Evolutionary conservation across 1,284 basidiomycete genomes (phyloP).

Genomic region (Cutaneotrichosporon sp.): DNA sequence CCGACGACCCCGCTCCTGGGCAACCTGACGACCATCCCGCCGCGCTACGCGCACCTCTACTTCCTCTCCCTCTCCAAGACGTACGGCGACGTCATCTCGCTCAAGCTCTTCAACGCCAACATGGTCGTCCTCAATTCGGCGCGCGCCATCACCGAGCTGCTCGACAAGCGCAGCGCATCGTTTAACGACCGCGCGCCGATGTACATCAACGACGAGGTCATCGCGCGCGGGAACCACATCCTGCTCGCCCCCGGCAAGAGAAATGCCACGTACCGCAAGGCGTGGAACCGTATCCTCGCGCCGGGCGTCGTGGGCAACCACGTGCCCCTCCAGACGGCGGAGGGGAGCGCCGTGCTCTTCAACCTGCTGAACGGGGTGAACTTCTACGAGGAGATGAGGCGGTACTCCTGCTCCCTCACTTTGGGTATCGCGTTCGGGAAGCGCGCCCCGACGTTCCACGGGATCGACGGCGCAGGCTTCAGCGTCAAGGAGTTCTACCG

Average conservation of each 20-base stretch:
- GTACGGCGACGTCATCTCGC: constrained; percentile 14
- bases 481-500: constrained; percentile 19
- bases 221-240: constrained; percentile 14
- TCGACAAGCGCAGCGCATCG: constrained; percentile 12
- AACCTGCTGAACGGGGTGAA: constrained; percentile 12
- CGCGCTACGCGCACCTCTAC: constrained; percentile 18
- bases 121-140: constrained; percentile 18
- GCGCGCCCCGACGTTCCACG: constrained; percentile 15
- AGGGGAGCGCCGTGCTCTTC: constrained; percentile 14
- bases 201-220: constrained; percentile 16
- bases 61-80: constrained; percentile 6
- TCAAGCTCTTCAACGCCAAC: constrained; percentile 17
- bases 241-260: constrained; percentile 13
- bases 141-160: constrained; percentile 7
- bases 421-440: constrained; percentile 14
- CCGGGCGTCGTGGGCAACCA: neutral
- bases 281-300: constrained; percentile 13
- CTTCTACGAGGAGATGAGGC: constrained; percentile 19
- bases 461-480: constrained; percentile 9
- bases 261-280: constrained; percentile 9
- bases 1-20: constrained; percentile 12
- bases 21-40: constrained; percentile 16
- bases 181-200: constrained; percentile 16
- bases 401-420: constrained; percentile 14
- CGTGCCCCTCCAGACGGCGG: constrained; percentile 14